Evolutionary conservation across 2,329 filamentous ascomycete genomes (phyloP), one percentile per base, ranked within the genome.

Genomic region (Pyricularia sp.): DNA sequence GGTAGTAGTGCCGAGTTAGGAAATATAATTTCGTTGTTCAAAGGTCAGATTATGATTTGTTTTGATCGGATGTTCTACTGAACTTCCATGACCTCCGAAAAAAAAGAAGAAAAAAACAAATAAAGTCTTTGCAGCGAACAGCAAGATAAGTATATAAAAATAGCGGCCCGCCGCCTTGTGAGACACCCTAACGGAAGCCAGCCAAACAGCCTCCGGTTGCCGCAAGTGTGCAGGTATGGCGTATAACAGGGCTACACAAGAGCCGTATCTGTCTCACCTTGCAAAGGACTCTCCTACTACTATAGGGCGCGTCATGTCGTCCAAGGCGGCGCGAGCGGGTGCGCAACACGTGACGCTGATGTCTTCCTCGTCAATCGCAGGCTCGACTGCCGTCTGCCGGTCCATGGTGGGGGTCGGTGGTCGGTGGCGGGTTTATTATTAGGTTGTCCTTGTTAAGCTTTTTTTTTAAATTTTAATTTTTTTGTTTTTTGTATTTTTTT

Each of bases 291-390:
- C 78, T 68, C 78, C 79, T 26, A 85, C 78, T 59, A 84, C 80
- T 69, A 86, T 76, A 11, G 85, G 84, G 31, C 74, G 74, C 11
- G 74, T 74, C 65, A 85, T 73, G 12, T 76, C 74, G 4, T 74
- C 71, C 17, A 84, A 71, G n/a, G 55, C 30, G 5, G 59, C 33
- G 33, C 42, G 42, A 11, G 36, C 65, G 17, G 81, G 77, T 33
- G 76, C 77, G 74, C 81, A 82, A 76, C 79, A 82, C 65, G 76
- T 75, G 55, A 72, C 66, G 9, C 74, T 74, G 67, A 78, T 76
- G 66, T 80, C 79, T 68, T 81, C 79, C 66, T 77, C 76, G 70
- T 81, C 79, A 58, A 74, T 17, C 68, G 66, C 17, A 70, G 70
- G 23, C 11, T 63, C 59, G 59, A 63, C 59, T 30, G 14, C 26